These are phyloP conservation scores for Penicillium taxi DNA, from an alignment of 495 filamentous ascomycete genomes.

Conservation along the genomic window DNA sequence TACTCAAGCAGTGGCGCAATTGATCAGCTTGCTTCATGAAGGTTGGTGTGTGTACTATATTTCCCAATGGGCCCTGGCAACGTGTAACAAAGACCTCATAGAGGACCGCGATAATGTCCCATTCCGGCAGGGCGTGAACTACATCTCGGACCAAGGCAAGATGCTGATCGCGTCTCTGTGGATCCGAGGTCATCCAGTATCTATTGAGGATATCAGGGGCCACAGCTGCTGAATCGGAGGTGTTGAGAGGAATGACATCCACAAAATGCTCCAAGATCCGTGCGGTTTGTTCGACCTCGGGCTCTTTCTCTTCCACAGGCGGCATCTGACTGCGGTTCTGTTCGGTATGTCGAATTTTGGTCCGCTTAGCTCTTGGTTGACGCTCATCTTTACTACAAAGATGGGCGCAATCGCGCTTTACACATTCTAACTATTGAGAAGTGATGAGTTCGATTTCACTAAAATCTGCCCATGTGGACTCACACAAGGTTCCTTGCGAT, in stretches of 20 bases:
- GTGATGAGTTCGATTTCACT: too few relatives aligned
- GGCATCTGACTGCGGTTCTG: neutral
- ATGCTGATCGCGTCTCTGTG: conserved; percentile 1
- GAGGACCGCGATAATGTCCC: conserved; percentile 4
- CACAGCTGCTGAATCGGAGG: neutral
- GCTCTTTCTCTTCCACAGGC: neutral
- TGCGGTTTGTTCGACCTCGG: conserved; percentile 5
- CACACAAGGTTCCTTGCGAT: conserved; percentile 21
- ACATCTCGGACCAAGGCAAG: conserved; percentile 15
- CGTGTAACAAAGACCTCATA: conserved; percentile 21
- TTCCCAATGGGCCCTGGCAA: conserved; percentile 22
- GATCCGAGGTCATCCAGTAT: conserved; percentile 4
- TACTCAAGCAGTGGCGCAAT: conserved; percentile 1
- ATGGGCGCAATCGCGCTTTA: conserved; percentile 18
- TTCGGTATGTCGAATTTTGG: conserved; percentile 1
- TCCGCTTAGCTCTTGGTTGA: conserved; percentile 17
- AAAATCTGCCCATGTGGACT: too few relatives aligned
- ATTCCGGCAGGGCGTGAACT: conserved; percentile 5
- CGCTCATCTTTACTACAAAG: conserved; percentile 20
- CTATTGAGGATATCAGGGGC: conserved; percentile 6
- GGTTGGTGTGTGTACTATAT: conserved; percentile 17
- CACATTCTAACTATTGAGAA: conserved; percentile 21
- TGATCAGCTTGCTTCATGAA: conserved; percentile 13
- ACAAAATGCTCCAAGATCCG: conserved; percentile 7
- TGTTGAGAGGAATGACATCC: neutral